A percentile compares a stretch with the other conserved stretches of the same genome.
Conservation (phyloP, 192 early-diverging fungal species). For the Linnemannia hyalina region DNA sequence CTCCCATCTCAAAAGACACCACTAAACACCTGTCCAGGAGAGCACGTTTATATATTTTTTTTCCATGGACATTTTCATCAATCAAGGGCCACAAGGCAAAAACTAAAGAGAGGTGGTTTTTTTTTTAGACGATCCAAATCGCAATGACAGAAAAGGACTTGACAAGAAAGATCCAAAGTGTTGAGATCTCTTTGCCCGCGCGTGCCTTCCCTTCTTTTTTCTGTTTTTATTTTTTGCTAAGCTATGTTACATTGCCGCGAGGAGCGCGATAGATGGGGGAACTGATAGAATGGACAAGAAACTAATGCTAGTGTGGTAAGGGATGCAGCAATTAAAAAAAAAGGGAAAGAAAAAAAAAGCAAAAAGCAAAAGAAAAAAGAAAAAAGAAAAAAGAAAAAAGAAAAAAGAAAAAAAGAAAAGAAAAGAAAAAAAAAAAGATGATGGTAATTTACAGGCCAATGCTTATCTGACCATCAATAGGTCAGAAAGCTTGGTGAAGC, state of each 20-base stretch:
- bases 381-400: conserved; percentile 8
- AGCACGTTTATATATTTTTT: not conserved
- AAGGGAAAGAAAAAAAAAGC: conserved; percentile 2
- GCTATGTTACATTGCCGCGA: not conserved
- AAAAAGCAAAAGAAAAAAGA: not conserved
- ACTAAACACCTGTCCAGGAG: not conserved
- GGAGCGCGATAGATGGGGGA: not conserved
- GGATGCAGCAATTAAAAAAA: not conserved
- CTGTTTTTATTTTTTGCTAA: conserved; percentile 1
- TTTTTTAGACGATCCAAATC: not conserved
- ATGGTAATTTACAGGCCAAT: not conserved
- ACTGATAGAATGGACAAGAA: not conserved
- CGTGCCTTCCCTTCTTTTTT: not conserved
- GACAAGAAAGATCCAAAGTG: not conserved
- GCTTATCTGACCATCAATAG: conserved; percentile 22
- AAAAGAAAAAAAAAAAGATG: not conserved
- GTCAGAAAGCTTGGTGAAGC: conserved; percentile 25
- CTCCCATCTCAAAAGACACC: not conserved
- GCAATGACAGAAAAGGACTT: not conserved
- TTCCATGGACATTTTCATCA: not conserved
- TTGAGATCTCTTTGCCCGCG: not conserved
- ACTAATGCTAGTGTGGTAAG: not conserved
- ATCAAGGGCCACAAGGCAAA: not conserved
- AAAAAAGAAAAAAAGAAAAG: not conserved
- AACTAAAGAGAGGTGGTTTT: not conserved